phyloP scores from a whole-genome alignment of 441 rosid genomes.

The Dalechampia spathulata region DNA sequence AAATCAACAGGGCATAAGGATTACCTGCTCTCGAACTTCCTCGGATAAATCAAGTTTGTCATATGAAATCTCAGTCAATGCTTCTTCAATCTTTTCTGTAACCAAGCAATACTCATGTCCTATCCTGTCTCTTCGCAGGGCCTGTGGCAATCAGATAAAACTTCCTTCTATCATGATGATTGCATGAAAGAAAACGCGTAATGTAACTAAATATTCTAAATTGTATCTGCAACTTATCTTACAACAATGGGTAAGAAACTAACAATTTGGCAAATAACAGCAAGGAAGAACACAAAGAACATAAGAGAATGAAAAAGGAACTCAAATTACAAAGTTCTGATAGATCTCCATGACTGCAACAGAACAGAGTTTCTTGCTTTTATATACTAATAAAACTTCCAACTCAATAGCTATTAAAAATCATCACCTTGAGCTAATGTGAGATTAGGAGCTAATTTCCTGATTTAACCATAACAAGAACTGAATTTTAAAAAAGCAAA shows the following conservation, averaged over 20 bases:
- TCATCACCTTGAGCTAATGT: too few species aligned
- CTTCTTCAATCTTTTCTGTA: constrained; percentile 62
- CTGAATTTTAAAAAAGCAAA: neutral
- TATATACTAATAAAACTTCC: too few species aligned
- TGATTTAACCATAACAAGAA: neutral
- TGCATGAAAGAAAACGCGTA: neutral
- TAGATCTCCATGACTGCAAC: too few species aligned
- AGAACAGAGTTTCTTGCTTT: too few species aligned
- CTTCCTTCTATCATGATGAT: neutral
- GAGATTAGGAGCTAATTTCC: neutral
- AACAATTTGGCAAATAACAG: too few species aligned
- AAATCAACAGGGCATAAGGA: neutral
- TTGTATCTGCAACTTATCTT: too few species aligned
- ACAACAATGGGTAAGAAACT: too few species aligned
- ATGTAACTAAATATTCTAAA: too few species aligned
- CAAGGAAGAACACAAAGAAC: neutral
- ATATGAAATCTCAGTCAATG: constrained; percentile 57
- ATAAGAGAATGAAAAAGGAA: neutral
- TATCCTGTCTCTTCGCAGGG: constrained; percentile 40
- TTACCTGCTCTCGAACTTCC: constrained; percentile 89
- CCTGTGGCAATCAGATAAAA: constrained; percentile 28
- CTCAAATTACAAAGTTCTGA: too few species aligned
- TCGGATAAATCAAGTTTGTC: constrained; percentile 54
- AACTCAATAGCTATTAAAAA: too few species aligned
- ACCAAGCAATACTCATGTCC: constrained; percentile 37